These are phyloP conservation scores for Anaeromyces robustus DNA, from an alignment of 192 early-diverging fungal genomes.

Conservation along the genomic window DNA sequence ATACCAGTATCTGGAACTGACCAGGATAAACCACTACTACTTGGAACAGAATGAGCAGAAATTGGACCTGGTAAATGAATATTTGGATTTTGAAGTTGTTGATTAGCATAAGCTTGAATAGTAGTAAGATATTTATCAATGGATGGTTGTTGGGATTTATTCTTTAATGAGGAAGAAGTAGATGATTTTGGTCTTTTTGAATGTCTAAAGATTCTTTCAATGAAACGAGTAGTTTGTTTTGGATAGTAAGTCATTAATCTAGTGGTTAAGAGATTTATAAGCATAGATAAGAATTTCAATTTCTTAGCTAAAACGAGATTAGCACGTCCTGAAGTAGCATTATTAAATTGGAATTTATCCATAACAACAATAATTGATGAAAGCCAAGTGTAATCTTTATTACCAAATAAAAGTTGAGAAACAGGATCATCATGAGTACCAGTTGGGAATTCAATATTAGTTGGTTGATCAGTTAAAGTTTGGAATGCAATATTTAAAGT, in stretches of 20 bases:
- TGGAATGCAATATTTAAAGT: slow-evolving; percentile 37
- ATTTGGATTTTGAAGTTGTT: not conserved
- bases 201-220: slow-evolving; percentile 8
- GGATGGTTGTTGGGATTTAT: slow-evolving; percentile 5
- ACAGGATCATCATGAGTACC: not conserved
- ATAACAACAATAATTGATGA: slow-evolving; percentile 14
- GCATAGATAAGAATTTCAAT: slow-evolving; percentile 23
- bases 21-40: slow-evolving; percentile 1
- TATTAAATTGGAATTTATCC: slow-evolving; percentile 17
- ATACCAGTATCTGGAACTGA: slow-evolving; percentile 1
- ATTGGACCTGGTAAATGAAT: not conserved
- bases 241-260: slow-evolving; percentile 18
- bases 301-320: slow-evolving; percentile 21
- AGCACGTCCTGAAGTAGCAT: slow-evolving; percentile 7
- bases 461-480: slow-evolving; percentile 21
- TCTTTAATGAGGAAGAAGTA: slow-evolving; percentile 1
- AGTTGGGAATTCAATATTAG: slow-evolving; percentile 15
- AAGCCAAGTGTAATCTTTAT: slow-evolving; percentile 26
- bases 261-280: slow-evolving; percentile 25
- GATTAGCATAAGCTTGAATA: not conserved
- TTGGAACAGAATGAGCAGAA: not conserved
- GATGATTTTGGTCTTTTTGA: slow-evolving; percentile 1
- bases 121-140: not conserved
- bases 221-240: slow-evolving; percentile 20
- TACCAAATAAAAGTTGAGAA: slow-evolving; percentile 18